Conservation (phyloP, 169 alveolate genomes). For the Plasmodium ovale region DNA sequence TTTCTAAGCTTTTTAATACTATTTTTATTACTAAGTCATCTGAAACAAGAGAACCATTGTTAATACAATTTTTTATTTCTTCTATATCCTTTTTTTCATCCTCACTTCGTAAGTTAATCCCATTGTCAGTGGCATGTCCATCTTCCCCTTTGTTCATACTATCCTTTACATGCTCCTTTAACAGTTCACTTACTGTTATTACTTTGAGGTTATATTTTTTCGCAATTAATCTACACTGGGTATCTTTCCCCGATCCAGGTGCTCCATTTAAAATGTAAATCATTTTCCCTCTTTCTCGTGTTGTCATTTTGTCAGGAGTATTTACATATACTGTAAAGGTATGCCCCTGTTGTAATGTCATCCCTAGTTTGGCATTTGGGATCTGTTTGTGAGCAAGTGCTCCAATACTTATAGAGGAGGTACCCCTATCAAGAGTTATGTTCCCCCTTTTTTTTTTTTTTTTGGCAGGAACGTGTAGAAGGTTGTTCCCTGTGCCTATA, state of each 20-base stretch:
- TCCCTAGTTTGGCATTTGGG: too few species aligned
- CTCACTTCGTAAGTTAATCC: not conserved
- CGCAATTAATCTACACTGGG: conserved; percentile 28
- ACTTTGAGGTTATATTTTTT: conserved; percentile 25
- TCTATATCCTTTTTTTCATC: conserved; percentile 21
- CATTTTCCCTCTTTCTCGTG: not conserved
- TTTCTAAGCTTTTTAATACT: not conserved
- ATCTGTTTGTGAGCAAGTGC: too few species aligned
- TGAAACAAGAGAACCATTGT: conserved; percentile 32
- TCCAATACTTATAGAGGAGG: too few species aligned
- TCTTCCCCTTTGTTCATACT: not conserved
- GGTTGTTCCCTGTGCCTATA: too few species aligned
- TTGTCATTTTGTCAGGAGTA: not conserved
- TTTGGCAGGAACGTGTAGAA: too few species aligned
- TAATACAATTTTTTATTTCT: conserved; percentile 25
- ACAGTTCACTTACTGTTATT: conserved; percentile 21
- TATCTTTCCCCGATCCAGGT: conserved; percentile 71
- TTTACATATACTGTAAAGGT: not conserved
- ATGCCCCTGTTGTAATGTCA: too few species aligned
- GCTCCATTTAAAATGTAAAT: conserved; percentile 41
- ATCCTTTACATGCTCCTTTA: conserved; percentile 27
- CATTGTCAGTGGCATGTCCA: not conserved
- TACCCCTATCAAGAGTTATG: too few species aligned
- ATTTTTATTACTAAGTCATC: conserved; percentile 23
- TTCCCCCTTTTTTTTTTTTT: too few species aligned